Evolutionary conservation across 1,139 yeast species (phyloP), one percentile per base, ranked within the genome.

Genomic region (Saccharomyces hybrid): DNA sequence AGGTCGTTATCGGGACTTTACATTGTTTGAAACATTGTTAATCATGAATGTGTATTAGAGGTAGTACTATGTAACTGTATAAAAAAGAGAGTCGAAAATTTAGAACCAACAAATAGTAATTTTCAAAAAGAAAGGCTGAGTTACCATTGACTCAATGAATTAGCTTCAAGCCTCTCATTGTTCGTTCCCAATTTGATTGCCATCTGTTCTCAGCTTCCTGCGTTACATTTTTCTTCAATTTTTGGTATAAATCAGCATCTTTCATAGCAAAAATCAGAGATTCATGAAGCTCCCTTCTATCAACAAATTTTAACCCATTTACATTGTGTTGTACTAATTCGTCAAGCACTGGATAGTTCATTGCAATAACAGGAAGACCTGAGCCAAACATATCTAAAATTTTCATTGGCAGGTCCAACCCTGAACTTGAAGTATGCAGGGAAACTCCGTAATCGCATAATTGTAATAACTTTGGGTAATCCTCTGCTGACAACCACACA

Each of bases 321-420:
- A 64, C 68, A 38, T 71, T 73, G 51, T 75, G 75, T 50, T 72
- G 69, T 3, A 86, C 86, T 52, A 86, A 69, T 63, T 86, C 93
- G 8, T 73, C 73, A 25, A 87, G 77, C 7, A 96, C 95, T 0
- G 86, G 83, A 68, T 88, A 93, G 46, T 77, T 74, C 54, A 91
- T 74, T 0, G 97, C 82, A 2, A 91, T 75, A 0, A 90, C 98
- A 1, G 99, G 99, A 6, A 93, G 75, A 0, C 99, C 99, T 60
- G 95, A 88, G 0, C 99, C 99, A 75, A 91, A 91, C 79, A 93
- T 84, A 66, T 93, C 99, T 7, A 93, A 86, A 47, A 93, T 88
- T 70, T 95, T 95, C 99, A 95, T 95, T 0, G 99, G 99, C 56
- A 95, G 75, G 66, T 95, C 99, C 57, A 88, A 77, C 0, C 99